These are phyloP conservation scores for Tuber aestivum DNA, from an alignment of 495 filamentous ascomycete genomes.

Conservation along the genomic window DNA sequence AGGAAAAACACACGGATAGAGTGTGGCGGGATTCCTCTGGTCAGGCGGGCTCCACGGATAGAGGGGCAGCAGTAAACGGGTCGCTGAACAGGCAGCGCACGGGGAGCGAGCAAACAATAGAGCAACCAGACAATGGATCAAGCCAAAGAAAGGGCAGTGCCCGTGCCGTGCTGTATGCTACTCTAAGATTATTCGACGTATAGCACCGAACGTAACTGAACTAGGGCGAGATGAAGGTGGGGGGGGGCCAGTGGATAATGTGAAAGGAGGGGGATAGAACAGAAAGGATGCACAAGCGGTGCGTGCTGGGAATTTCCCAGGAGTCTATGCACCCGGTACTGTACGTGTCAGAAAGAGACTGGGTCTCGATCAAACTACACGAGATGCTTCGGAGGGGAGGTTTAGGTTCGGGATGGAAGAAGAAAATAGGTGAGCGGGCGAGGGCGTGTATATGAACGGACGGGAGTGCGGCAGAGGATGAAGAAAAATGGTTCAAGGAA, in stretches of 20 bases:
- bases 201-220: neutral
- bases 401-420: neutral
- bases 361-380: constrained; percentile 16
- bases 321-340: constrained; percentile 29
- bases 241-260: neutral
- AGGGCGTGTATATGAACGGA: neutral
- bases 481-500: neutral
- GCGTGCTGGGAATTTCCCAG: neutral
- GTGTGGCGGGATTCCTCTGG: constrained; percentile 13
- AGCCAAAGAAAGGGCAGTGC: neutral
- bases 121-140: constrained; percentile 1
- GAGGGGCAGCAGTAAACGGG: neutral
- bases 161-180: neutral
- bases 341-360: constrained; percentile 28
- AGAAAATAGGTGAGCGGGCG: neutral
- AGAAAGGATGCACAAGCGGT: neutral
- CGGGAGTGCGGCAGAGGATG: neutral
- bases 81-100: neutral
- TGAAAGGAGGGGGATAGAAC: neutral
- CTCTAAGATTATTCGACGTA: neutral
- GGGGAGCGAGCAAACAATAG: neutral
- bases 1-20: neutral
- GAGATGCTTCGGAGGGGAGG: neutral
- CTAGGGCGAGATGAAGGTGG: neutral
- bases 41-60: neutral